phyloP scores from a whole-genome alignment of 1,284 basidiomycete genomes.

The Malassezia nana region DNA sequence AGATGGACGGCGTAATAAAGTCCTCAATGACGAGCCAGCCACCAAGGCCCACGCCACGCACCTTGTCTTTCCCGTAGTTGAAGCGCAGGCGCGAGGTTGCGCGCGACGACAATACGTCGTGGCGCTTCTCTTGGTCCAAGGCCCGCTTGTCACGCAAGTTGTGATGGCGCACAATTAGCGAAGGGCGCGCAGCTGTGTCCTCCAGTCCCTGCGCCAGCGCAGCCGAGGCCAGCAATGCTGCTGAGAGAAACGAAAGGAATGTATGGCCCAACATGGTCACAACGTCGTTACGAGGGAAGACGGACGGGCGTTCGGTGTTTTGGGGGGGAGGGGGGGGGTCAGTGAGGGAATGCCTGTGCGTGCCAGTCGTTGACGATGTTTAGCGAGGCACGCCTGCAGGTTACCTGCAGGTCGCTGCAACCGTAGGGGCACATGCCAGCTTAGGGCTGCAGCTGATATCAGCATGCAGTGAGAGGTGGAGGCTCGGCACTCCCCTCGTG shows the following conservation, averaged over 20 bases:
- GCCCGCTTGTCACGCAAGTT: neutral
- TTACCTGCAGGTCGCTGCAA: neutral
- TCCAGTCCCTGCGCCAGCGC: neutral
- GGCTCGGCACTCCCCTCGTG: too few relatives aligned
- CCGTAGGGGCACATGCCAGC: too few relatives aligned
- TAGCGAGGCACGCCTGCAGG: neutral
- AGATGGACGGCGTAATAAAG: slow-evolving; percentile 50
- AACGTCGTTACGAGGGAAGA: too few relatives aligned
- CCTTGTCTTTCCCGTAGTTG: slow-evolving; percentile 23
- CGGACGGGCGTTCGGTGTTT: too few relatives aligned
- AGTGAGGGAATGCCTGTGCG: too few relatives aligned
- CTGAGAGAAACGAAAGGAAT: slow-evolving; percentile 2
- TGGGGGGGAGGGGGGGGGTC: too few relatives aligned
- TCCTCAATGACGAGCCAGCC: slow-evolving; percentile 44
- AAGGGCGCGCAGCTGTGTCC: neutral
- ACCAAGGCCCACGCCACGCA: slow-evolving; percentile 41
- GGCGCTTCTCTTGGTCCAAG: neutral
- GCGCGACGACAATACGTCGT: slow-evolving; percentile 3
- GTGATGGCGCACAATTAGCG: neutral
- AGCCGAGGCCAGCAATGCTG: neutral
- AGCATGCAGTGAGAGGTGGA: neutral
- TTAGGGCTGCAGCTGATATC: too few relatives aligned
- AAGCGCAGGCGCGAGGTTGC: slow-evolving; percentile 17
- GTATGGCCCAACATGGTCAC: neutral
- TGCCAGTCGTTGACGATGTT: neutral